Evolutionary conservation across 2,329 filamentous ascomycete species (phyloP), one percentile per base, ranked within the genome.

Genomic region (Blastomyces emzantsi): DNA sequence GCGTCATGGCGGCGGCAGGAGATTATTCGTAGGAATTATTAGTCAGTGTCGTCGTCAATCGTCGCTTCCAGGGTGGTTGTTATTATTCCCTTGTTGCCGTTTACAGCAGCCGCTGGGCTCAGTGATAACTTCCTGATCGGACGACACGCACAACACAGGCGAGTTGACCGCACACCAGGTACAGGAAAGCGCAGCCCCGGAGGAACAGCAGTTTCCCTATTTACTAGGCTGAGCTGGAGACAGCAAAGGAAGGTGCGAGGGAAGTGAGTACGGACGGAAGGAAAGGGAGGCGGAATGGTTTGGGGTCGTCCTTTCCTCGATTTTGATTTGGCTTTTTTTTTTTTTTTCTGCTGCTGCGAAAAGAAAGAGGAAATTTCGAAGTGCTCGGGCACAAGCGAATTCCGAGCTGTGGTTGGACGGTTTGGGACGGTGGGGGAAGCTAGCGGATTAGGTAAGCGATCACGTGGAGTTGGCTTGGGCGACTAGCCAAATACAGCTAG

Each of bases 1-100:
- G 87, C 80, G 89, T 89, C 90, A 94, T 94, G 69, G 70, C 86
- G 68, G 69, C 64, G 69, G 54, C 59, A 67, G 64, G 65, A 61
- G 19, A 22, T 17, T 41, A 59, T 33, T 8, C 33, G 33, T 8
- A 33, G 33, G 25, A 55, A 39, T 57, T 3, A 30, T 54, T 54
- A 33, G 19, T 30, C 19, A 54, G 30, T 33, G 2, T 25, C 51
- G n/a, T 33, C 30, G 13, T 9, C 33, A 33, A 22, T 51, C 47
- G 17, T 51, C 47, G 19, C 47, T 22, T 43, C 41, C 41, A 43
- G 17, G 13, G 41, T 33, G 33, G 7, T 25, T n/a, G 1, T 22
- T 30, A 30, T 30, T 25, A 22, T 11, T 51, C 47, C 47, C 22
- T 51, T 51, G n/a, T 22, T 51, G 47, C 47, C 22, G 22, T 51